Evolutionary conservation across 768 basidiomycete species (phyloP).

Genomic region (Astraeus odoratus): DNA sequence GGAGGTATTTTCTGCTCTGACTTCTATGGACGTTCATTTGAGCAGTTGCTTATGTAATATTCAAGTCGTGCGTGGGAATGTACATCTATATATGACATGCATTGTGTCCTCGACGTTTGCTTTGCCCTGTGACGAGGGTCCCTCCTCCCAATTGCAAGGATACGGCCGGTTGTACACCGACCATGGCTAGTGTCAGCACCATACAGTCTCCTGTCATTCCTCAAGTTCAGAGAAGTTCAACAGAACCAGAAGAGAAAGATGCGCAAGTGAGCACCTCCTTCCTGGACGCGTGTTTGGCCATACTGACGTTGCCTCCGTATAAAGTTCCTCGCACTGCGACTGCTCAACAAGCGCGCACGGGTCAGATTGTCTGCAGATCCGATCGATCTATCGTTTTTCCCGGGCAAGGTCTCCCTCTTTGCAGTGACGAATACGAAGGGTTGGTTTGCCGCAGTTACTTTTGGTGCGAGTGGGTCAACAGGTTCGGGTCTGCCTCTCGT

Average conservation of each 20-base stretch:
- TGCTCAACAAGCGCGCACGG: conserved; percentile 56
- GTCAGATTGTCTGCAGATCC: conserved; percentile 51
- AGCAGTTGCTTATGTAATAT: no score
- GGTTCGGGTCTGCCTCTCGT: conserved; percentile 27
- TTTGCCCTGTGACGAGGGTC: no score
- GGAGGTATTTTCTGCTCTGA: no score
- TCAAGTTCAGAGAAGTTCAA: conserved; percentile 19
- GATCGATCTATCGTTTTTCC: conserved; percentile 34
- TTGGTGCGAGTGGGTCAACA: conserved; percentile 27
- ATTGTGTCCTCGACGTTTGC: no score
- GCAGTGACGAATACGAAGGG: conserved; percentile 52
- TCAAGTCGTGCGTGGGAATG: no score
- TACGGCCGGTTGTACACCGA: conserved; percentile 8
- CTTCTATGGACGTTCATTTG: no score
- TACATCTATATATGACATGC: no score
- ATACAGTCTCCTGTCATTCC: conserved; percentile 18
- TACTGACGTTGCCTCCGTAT: conserved; percentile 5
- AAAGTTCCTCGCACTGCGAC: conserved; percentile 34
- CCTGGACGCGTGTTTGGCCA: neutral
- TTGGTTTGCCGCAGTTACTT: conserved; percentile 63
- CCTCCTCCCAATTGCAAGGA: conserved; percentile 13
- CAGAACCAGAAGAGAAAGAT: conserved; percentile 23
- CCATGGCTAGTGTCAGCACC: conserved; percentile 28
- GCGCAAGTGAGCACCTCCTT: conserved; percentile 19
- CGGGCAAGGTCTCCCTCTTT: conserved; percentile 47